Percentiles rank a stretch among this genome's conserved stretches.
These are phyloP conservation scores for Solanum arcanum DNA, from an alignment of 257 asterid genomes.

Conservation along the genomic window DNA sequence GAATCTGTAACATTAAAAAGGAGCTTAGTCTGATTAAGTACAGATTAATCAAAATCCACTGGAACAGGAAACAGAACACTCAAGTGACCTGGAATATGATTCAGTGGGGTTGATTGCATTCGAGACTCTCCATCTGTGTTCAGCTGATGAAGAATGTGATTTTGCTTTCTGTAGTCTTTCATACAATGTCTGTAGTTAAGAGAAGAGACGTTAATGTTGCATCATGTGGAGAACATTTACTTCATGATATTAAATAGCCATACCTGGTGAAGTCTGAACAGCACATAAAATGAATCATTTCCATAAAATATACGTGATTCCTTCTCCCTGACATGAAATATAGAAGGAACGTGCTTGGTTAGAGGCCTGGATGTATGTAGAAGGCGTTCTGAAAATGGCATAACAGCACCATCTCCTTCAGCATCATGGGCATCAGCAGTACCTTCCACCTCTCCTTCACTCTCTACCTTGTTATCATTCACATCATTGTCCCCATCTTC, in stretches of 20 bases:
- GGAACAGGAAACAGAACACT: neutral
- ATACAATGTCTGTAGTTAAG: conserved; percentile 51
- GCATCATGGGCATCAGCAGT: conserved; percentile 37
- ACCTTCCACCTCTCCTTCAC: conserved; percentile 72
- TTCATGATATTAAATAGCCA: neutral
- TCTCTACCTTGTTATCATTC: conserved; percentile 55
- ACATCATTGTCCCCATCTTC: conserved; percentile 49
- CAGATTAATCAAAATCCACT: neutral
- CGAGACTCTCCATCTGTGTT: conserved; percentile 58
- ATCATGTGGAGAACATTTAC: neutral
- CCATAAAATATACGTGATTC: conserved; percentile 55
- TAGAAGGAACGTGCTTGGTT: conserved; percentile 22
- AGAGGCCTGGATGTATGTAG: conserved; percentile 59
- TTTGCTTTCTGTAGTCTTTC: conserved; percentile 80
- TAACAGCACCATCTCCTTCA: conserved; percentile 30
- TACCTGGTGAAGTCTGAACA: conserved; percentile 89
- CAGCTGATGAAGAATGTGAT: conserved; percentile 57
- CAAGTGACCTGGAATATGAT: conserved; percentile 58
- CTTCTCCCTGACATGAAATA: conserved; percentile 30
- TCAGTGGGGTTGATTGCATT: conserved; percentile 40
- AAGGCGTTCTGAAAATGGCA: conserved; percentile 31
- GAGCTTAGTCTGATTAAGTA: neutral
- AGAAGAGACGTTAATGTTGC: conserved; percentile 7
- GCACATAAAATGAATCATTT: conserved; percentile 72
- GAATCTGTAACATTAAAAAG: conserved; percentile 43